Percentiles rank a stretch among this genome's conserved stretches.
Conservation (phyloP, 2,329 filamentous ascomycete species). For the Aphanocladium album region DNA sequence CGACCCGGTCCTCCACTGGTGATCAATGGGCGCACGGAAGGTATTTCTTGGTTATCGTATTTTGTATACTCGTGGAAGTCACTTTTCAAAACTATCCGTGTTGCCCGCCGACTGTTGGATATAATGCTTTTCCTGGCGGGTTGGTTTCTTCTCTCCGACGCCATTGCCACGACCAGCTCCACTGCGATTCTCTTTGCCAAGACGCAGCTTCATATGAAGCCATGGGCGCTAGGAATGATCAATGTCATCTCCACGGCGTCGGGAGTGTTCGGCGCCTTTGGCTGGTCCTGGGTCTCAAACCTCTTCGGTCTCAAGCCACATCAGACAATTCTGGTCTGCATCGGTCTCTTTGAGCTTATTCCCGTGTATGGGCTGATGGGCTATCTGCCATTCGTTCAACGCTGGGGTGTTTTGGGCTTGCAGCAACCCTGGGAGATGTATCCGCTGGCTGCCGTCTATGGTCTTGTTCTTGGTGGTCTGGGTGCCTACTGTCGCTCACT, state of each 20-base stretch:
- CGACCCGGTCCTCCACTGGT: constrained; percentile 80
- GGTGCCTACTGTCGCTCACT: constrained; percentile 88
- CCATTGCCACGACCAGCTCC: constrained; percentile 88
- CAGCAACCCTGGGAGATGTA: constrained; percentile 98
- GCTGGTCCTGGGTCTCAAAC: constrained; percentile 76
- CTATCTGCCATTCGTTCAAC: constrained; percentile 73
- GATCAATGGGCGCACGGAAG: constrained; percentile 32
- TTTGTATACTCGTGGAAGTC: constrained; percentile 81
- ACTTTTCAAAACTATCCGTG: constrained; percentile 71
- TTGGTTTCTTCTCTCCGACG: constrained; percentile 94
- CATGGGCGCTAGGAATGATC: constrained; percentile 83
- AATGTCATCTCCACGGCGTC: constrained; percentile 84
- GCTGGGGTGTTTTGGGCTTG: constrained; percentile 74
- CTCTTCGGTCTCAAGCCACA: constrained; percentile 66
- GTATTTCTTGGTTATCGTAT: constrained; percentile 58
- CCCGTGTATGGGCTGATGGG: constrained; percentile 86
- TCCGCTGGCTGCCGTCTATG: constrained; percentile 82
- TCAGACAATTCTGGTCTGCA: constrained; percentile 89
- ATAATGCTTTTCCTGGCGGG: constrained; percentile 75
- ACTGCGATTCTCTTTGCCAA: constrained; percentile 96
- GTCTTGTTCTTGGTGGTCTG: constrained; percentile 88
- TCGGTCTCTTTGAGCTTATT: constrained; percentile 84
- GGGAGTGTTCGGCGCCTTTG: constrained; percentile 83
- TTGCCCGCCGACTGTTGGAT: constrained; percentile 68
- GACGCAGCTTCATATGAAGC: constrained; percentile 83